phyloP scores from a whole-genome alignment of 2,329 filamentous ascomycete species.

The Penicillium sp. region DNA sequence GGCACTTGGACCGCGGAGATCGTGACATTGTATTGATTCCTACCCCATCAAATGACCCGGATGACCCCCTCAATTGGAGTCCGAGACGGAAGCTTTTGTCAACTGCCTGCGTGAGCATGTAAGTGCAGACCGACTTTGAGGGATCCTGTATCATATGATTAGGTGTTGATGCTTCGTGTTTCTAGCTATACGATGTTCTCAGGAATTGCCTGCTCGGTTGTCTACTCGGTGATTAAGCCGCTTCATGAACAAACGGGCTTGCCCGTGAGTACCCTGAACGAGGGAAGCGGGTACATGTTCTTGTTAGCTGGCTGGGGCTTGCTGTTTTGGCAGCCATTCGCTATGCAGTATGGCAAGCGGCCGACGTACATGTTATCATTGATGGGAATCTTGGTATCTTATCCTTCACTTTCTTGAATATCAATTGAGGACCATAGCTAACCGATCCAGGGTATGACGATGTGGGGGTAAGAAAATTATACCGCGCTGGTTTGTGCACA shows the following conservation, averaged over 20 bases:
- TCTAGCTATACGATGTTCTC: slow-evolving; percentile 33
- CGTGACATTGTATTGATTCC: slow-evolving; percentile 38
- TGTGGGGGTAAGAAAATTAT: slow-evolving; percentile 27
- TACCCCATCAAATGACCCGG: slow-evolving; percentile 38
- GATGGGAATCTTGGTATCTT: slow-evolving; percentile 26
- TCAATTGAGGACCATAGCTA: not conserved
- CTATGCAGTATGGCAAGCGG: slow-evolving; percentile 38
- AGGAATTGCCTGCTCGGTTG: slow-evolving; percentile 32
- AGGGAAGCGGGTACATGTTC: slow-evolving; percentile 37
- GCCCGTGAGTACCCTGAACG: slow-evolving; percentile 28
- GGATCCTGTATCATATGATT: not conserved
- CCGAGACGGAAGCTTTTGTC: slow-evolving; percentile 37
- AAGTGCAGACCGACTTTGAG: slow-evolving; percentile 8
- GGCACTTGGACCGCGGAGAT: slow-evolving; percentile 24
- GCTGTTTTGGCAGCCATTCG: slow-evolving; percentile 43
- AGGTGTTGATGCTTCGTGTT: not conserved
- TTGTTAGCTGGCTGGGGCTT: slow-evolving; percentile 40
- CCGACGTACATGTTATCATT: slow-evolving; percentile 30
- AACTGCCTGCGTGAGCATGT: slow-evolving; percentile 37
- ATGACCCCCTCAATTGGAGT: slow-evolving; percentile 44
- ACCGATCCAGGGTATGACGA: slow-evolving; percentile 17
- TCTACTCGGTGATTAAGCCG: slow-evolving; percentile 35
- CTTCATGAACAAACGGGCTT: slow-evolving; percentile 32
- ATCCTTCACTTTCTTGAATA: not conserved
- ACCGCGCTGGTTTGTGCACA: not conserved